Evolutionary conservation across 2,329 filamentous ascomycete genomes (phyloP).

Genomic region (Botrytis fragariae): DNA sequence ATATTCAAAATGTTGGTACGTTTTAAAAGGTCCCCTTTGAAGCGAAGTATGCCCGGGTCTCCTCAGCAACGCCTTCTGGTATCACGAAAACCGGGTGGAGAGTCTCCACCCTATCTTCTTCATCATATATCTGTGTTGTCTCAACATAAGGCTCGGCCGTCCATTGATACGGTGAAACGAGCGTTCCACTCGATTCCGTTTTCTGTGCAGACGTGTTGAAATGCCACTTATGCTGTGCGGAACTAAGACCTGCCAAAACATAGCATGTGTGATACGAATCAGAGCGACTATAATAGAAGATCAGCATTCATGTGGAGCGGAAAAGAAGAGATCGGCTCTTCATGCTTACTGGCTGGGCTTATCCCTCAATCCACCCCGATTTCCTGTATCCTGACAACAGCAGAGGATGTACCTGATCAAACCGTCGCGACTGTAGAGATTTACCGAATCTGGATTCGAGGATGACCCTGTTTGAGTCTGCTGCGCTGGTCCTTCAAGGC

Average conservation of each 20-base stretch:
- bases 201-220: constrained; percentile 40
- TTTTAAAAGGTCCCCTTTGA: constrained; percentile 34
- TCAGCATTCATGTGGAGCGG: constrained; percentile 24
- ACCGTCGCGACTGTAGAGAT: constrained; percentile 77
- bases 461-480: constrained; percentile 14
- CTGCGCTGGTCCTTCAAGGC: constrained; percentile 51
- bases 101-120: constrained; percentile 64
- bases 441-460: constrained; percentile 37
- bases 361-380: constrained; percentile 79
- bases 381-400: constrained; percentile 75
- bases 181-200: constrained; percentile 37
- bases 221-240: constrained; percentile 68
- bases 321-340: constrained; percentile 20
- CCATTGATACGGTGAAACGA: constrained; percentile 41
- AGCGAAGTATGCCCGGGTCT: constrained; percentile 35
- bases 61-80: constrained; percentile 54
- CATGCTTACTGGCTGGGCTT: constrained; percentile 81
- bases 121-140: constrained; percentile 64
- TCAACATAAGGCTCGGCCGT: constrained; percentile 45
- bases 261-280: constrained; percentile 95
- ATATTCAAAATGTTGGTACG: neutral
- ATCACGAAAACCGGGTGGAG: constrained; percentile 86
- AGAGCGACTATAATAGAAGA: constrained; percentile 53
- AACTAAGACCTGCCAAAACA: constrained; percentile 80
- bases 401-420: constrained; percentile 85